Conservation (phyloP, 2,329 filamentous ascomycete genomes). For the Canariomyces notabilis region DNA sequence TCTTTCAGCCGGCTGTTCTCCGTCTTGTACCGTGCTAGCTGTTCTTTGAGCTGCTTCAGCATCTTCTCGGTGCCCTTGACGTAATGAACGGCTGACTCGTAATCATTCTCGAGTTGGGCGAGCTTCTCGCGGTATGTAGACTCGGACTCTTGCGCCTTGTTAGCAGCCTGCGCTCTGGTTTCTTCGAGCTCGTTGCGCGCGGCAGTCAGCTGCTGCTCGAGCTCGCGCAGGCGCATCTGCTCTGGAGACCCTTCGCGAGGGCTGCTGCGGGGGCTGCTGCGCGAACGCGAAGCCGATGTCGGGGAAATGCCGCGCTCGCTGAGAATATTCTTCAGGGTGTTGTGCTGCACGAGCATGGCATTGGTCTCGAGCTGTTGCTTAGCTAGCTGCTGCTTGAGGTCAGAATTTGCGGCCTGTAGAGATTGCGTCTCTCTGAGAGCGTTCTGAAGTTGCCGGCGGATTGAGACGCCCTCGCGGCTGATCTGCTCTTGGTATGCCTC, state of each 20-base stretch:
- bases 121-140: slow-evolving; percentile 87
- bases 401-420: slow-evolving; percentile 74
- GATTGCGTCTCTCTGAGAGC: slow-evolving; percentile 77
- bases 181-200: slow-evolving; percentile 80
- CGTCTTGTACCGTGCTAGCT: slow-evolving; percentile 85
- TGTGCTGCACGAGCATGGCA: slow-evolving; percentile 85
- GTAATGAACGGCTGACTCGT: slow-evolving; percentile 96
- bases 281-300: slow-evolving; percentile 64
- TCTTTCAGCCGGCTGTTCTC: slow-evolving; percentile 78
- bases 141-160: slow-evolving; percentile 81
- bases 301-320: slow-evolving; percentile 83
- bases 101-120: slow-evolving; percentile 90
- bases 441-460: slow-evolving; percentile 83
- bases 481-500: slow-evolving; percentile 97
- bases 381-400: slow-evolving; percentile 76
- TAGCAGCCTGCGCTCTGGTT: slow-evolving; percentile 69
- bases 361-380: slow-evolving; percentile 91
- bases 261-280: slow-evolving; percentile 57
- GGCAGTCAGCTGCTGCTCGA: slow-evolving; percentile 80
- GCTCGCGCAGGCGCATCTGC: slow-evolving; percentile 69
- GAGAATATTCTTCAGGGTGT: slow-evolving; percentile 87
- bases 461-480: slow-evolving; percentile 83
- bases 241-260: slow-evolving; percentile 78
- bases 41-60: slow-evolving; percentile 97
- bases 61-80: slow-evolving; percentile 99